Evolutionary conservation across 805 yeast species (phyloP).

Genomic region (Hanseniaspora pseudoguilliermondii): DNA sequence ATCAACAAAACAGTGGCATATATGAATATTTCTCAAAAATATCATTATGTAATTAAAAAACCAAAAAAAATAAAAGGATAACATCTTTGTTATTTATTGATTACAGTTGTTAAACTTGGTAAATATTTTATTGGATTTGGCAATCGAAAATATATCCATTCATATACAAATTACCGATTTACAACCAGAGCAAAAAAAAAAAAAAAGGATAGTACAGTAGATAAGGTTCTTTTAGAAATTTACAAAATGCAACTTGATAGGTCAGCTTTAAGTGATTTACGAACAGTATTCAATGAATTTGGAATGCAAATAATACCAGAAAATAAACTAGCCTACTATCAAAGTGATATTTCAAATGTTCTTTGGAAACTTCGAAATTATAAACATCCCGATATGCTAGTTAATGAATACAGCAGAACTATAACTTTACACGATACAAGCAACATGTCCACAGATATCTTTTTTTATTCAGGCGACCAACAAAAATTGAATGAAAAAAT

Average conservation of each 20-base stretch:
- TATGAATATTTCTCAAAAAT: too few species aligned
- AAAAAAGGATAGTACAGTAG: too few species aligned
- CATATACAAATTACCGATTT: too few species aligned
- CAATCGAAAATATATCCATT: too few species aligned
- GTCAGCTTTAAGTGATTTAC: not conserved
- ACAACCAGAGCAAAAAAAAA: too few species aligned
- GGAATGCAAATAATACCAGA: not conserved
- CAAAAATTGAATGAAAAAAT: not conserved
- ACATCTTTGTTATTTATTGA: too few species aligned
- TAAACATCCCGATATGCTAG: not conserved
- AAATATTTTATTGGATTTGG: too few species aligned
- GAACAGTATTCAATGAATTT: not conserved
- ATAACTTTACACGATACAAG: conserved; percentile 5
- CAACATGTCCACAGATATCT: not conserved
- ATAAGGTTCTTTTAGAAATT: too few species aligned
- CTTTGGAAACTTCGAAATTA: conserved; percentile 5
- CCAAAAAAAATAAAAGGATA: too few species aligned
- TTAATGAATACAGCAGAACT: conserved; percentile 8
- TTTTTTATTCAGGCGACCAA: conserved; percentile 2
- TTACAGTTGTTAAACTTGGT: too few species aligned
- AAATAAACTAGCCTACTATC: not conserved
- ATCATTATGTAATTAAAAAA: not conserved
- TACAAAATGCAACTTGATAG: not conserved
- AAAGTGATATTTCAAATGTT: not conserved
- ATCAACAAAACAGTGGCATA: not conserved